Evolutionary conservation across 1,284 basidiomycete genomes (phyloP).

Genomic region (Rhodofomes roseus): DNA sequence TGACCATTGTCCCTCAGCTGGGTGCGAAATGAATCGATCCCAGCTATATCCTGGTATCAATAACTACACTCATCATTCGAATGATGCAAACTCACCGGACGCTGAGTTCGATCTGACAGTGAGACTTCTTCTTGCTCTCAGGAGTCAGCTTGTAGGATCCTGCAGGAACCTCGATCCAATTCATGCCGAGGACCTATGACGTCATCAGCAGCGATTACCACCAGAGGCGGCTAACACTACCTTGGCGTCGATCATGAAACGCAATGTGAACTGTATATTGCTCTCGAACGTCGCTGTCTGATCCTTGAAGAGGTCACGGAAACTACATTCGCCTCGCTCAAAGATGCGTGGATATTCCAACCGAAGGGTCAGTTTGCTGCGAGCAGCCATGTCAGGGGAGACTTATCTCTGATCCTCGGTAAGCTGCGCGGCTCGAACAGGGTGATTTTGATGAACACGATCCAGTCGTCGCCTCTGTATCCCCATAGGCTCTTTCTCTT

Average conservation of each 20-base stretch:
- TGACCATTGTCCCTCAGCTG: conserved; percentile 88
- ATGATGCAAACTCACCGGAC: conserved; percentile 46
- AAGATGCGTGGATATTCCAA: conserved; percentile 66
- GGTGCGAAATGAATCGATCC: conserved; percentile 81
- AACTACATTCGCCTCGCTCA: conserved; percentile 79
- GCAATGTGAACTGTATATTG: conserved; percentile 83
- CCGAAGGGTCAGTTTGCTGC: conserved; percentile 11
- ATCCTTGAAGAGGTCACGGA: conserved; percentile 64
- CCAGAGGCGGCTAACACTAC: conserved; percentile 34
- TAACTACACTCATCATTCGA: background rate
- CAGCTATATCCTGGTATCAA: conserved; percentile 46
- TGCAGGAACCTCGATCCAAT: conserved; percentile 89
- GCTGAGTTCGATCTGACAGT: conserved; percentile 84
- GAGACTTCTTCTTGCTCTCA: conserved; percentile 60
- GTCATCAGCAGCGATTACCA: background rate
- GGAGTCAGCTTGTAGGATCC: conserved; percentile 71
- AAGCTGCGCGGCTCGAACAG: conserved; percentile 69
- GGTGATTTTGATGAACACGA: conserved; percentile 83
- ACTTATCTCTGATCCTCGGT: conserved; percentile 90
- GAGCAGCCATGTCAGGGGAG: background rate
- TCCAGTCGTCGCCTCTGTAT: conserved; percentile 76
- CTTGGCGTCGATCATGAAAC: conserved; percentile 96
- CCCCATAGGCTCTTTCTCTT: conserved; percentile 80
- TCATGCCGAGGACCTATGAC: conserved; percentile 88
- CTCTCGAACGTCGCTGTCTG: conserved; percentile 78